phyloP scores from a whole-genome alignment of 306 rosid species.

The Ormosia emarginata region DNA sequence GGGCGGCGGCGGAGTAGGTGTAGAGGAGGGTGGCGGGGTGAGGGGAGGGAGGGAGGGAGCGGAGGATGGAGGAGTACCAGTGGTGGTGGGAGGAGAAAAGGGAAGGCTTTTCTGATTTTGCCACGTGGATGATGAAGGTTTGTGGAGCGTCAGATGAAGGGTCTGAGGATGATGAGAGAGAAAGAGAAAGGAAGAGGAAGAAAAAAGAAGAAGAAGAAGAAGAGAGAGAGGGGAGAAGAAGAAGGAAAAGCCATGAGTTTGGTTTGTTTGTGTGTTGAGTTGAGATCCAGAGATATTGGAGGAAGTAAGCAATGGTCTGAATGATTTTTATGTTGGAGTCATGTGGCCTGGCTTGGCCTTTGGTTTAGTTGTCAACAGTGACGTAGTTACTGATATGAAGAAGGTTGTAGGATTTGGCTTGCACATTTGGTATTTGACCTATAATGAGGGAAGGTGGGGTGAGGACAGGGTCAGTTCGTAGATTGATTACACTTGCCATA shows the following conservation, averaged over 20 bases:
- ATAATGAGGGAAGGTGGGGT: not conserved
- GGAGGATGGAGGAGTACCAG: constrained; percentile 70
- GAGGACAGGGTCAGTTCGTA: not conserved
- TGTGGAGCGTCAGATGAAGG: constrained; percentile 32
- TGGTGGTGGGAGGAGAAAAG: constrained; percentile 53
- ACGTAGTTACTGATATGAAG: not conserved
- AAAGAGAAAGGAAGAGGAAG: not conserved
- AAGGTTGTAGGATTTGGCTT: too few relatives aligned
- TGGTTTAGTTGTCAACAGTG: not conserved
- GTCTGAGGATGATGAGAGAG: constrained; percentile 18
- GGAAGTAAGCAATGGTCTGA: not conserved
- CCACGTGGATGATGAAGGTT: constrained; percentile 75
- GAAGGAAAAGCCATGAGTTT: constrained; percentile 9
- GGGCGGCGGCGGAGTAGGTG: constrained; percentile 49
- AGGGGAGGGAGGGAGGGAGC: constrained; percentile 63
- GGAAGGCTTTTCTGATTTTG: constrained; percentile 47
- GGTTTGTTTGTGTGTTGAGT: not conserved
- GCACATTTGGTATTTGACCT: not conserved
- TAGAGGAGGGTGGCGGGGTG: constrained; percentile 57
- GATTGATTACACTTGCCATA: not conserved
- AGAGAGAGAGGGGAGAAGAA: not conserved
- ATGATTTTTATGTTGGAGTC: not conserved
- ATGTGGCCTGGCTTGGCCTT: not conserved
- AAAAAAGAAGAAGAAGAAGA: not conserved
- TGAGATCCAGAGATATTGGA: not conserved